Evolutionary conservation across 148 eudicot genomes (phyloP).

Genomic region (Heliosperma pusillum): DNA sequence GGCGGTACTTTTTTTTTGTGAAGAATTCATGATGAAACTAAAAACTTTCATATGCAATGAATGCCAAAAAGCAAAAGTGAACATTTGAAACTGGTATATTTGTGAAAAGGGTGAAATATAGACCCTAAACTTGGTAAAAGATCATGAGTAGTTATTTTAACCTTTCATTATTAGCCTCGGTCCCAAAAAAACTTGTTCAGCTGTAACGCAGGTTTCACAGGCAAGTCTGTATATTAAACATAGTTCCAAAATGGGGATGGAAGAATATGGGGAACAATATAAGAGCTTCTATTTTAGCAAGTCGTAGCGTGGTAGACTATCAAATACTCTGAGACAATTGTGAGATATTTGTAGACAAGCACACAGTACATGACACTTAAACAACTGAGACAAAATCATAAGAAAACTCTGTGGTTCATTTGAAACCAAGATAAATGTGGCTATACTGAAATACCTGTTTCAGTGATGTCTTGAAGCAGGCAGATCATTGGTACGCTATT

Average conservation of each 20-base stretch:
- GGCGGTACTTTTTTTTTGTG: too few species aligned
- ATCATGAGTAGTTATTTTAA: neutral
- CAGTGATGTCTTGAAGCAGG: slow-evolving; percentile 5
- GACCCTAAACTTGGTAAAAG: neutral
- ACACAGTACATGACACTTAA: neutral
- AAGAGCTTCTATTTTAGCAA: neutral
- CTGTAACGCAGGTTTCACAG: neutral
- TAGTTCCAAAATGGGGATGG: neutral
- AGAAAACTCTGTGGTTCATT: slow-evolving; percentile 30
- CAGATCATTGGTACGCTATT: neutral
- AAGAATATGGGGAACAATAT: neutral
- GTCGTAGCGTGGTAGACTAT: neutral
- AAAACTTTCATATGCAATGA: neutral
- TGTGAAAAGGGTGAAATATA: too few species aligned
- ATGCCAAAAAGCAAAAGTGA: neutral
- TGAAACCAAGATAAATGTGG: slow-evolving; percentile 3
- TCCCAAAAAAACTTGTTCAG: neutral
- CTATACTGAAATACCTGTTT: slow-evolving; percentile 10
- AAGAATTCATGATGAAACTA: too few species aligned
- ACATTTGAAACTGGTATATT: too few species aligned
- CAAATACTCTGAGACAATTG: neutral
- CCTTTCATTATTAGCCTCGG: neutral
- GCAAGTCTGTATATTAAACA: neutral
- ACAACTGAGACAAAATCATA: neutral
- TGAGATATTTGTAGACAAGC: neutral